These are phyloP conservation scores for Taiozyma sp. DNA, from an alignment of 1,139 yeast genomes.

Conservation along the genomic window DNA sequence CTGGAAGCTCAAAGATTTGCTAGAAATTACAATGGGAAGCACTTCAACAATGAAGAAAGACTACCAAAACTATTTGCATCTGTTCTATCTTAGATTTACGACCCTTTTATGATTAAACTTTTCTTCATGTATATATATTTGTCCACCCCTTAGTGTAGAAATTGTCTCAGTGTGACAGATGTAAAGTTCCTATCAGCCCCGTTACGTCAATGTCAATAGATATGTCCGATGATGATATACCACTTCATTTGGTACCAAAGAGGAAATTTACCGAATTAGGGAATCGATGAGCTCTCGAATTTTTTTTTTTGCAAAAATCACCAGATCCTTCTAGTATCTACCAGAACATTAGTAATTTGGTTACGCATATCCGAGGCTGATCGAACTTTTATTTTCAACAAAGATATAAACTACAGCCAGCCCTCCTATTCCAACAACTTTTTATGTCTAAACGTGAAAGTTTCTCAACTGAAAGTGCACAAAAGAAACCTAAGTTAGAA, in stretches of 20 bases:
- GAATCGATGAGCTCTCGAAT: not conserved
- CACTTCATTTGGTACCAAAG: not conserved
- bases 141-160: not conserved
- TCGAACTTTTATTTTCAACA: not conserved
- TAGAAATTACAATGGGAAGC: conserved; percentile 47
- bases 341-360: not conserved
- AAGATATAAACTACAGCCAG: not conserved
- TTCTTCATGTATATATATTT: not conserved
- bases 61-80: conserved; percentile 34
- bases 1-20: conserved; percentile 49
- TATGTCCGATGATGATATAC: not conserved
- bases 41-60: conserved; percentile 30
- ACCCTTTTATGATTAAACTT: not conserved
- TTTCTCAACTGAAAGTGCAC: not conserved
- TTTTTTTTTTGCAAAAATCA: not conserved
- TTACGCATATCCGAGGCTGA: not conserved
- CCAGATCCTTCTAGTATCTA: not conserved
- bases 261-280: not conserved
- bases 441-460: not conserved
- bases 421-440: not conserved
- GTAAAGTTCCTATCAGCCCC: not conserved
- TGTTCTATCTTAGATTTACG: conserved; percentile 21
- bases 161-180: not conserved
- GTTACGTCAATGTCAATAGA: not conserved
- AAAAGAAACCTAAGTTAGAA: conserved; percentile 1